phyloP scores from a whole-genome alignment of 306 rosid species.

The Cyclanthera cordifolia region DNA sequence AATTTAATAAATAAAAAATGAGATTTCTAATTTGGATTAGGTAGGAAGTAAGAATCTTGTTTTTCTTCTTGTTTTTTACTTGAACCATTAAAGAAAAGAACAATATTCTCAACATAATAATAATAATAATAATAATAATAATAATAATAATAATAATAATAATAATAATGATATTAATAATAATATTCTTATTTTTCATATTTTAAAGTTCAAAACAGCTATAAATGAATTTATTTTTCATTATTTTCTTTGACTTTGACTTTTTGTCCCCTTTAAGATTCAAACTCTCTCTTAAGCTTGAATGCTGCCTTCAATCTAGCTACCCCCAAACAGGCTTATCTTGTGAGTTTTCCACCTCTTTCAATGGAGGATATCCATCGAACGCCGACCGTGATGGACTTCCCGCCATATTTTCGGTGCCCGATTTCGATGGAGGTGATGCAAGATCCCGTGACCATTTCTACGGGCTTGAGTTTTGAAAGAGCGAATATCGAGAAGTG shows the following conservation, averaged over 20 bases:
- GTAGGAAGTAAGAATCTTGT: conserved; percentile 4
- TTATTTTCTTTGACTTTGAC: conserved; percentile 5
- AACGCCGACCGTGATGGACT: conserved; percentile 15
- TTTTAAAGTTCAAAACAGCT: too few relatives aligned
- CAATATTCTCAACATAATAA: not conserved
- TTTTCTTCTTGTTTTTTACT: conserved; percentile 12
- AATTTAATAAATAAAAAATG: not conserved
- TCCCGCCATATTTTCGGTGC: conserved; percentile 34
- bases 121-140: too few relatives aligned
- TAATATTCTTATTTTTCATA: not conserved
- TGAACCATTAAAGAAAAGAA: not conserved
- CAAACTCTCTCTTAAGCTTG: not conserved
- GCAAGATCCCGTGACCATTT: conserved; percentile 38
- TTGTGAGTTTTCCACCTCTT: not conserved
- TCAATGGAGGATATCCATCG: conserved; percentile 1
- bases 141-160: too few relatives aligned
- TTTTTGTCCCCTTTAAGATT: not conserved
- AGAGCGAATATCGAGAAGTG: conserved; percentile 37
- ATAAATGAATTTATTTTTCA: too few relatives aligned
- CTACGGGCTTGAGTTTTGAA: conserved; percentile 40
- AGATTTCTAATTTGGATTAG: not conserved
- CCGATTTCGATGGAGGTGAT: conserved; percentile 45
- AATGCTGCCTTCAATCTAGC: conserved; percentile 4
- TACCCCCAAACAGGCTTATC: not conserved
- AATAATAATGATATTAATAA: not conserved